Conservation (phyloP, 164 flowering plant genomes). For the Nymphaea colorata region DNA sequence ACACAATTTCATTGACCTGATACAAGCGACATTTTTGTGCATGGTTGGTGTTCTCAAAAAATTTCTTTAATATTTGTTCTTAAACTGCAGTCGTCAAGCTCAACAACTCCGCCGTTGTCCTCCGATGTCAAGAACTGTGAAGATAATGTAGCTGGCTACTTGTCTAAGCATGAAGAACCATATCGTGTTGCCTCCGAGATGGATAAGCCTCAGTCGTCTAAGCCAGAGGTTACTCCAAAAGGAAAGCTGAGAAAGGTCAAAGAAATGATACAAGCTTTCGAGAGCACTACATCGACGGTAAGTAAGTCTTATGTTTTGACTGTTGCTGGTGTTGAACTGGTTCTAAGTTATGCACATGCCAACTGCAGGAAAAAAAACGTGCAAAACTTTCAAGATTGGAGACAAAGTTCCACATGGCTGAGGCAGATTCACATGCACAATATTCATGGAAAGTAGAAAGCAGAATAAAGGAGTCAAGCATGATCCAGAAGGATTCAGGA, state of each 20-base stretch:
- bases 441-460: too few species aligned
- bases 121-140: background rate
- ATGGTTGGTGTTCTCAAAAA: too few species aligned
- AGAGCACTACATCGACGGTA: constrained; percentile 50
- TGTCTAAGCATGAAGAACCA: constrained; percentile 6
- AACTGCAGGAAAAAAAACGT: background rate
- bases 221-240: constrained; percentile 17
- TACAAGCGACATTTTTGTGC: too few species aligned
- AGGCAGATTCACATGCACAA: too few species aligned
- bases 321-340: background rate
- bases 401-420: too few species aligned
- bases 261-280: constrained; percentile 67
- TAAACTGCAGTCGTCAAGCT: background rate
- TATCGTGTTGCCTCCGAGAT: constrained; percentile 9
- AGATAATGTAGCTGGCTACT: constrained; percentile 1
- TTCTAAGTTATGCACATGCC: background rate
- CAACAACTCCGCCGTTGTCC: constrained; percentile 2
- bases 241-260: constrained; percentile 44
- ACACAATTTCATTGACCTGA: too few species aligned
- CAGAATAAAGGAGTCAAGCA: too few species aligned
- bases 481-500: too few species aligned
- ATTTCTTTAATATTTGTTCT: background rate
- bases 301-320: constrained; percentile 3
- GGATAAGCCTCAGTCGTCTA: constrained; percentile 7
- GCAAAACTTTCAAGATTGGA: too few species aligned